Conservation (phyloP, 225 moss, liverwort and hornwort genomes). For the Straminergon stramineum region DNA sequence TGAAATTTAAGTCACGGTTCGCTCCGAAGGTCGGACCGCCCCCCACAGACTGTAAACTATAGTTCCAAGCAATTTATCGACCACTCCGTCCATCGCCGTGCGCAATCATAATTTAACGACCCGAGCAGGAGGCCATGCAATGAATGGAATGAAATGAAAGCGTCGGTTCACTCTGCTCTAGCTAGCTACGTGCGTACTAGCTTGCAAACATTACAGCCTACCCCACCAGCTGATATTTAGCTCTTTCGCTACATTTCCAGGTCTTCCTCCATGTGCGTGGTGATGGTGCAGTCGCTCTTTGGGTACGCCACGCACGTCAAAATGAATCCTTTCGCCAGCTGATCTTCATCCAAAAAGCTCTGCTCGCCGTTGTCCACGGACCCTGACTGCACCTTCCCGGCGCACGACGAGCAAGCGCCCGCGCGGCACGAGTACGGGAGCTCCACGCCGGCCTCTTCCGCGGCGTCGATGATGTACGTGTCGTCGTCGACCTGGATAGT, state of each 20-base stretch:
- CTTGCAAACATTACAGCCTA: background rate
- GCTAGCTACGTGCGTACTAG: background rate
- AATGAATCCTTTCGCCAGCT: slow-evolving; percentile 1
- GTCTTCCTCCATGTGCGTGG: slow-evolving; percentile 38
- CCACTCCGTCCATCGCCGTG: background rate
- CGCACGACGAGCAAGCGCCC: slow-evolving; percentile 29
- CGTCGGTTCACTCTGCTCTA: background rate
- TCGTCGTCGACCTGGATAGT: background rate
- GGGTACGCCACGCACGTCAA: slow-evolving; percentile 52
- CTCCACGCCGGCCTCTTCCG: slow-evolving; percentile 8
- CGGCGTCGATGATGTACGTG: slow-evolving; percentile 13
- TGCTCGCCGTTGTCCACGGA: background rate
- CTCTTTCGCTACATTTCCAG: background rate
- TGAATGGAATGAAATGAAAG: background rate
- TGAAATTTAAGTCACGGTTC: background rate
- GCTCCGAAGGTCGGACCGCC: background rate
- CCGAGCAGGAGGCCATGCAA: background rate
- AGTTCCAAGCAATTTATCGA: background rate
- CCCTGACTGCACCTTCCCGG: background rate
- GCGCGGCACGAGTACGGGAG: slow-evolving; percentile 41
- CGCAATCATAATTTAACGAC: background rate
- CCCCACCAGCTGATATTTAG: background rate
- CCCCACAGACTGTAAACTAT: background rate
- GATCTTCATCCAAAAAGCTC: slow-evolving; percentile 18
- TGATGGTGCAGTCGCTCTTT: slow-evolving; percentile 19